These are phyloP conservation scores for Verticillium nonalfalfae DNA, from an alignment of 2,329 filamentous ascomycete genomes.

Conservation along the genomic window DNA sequence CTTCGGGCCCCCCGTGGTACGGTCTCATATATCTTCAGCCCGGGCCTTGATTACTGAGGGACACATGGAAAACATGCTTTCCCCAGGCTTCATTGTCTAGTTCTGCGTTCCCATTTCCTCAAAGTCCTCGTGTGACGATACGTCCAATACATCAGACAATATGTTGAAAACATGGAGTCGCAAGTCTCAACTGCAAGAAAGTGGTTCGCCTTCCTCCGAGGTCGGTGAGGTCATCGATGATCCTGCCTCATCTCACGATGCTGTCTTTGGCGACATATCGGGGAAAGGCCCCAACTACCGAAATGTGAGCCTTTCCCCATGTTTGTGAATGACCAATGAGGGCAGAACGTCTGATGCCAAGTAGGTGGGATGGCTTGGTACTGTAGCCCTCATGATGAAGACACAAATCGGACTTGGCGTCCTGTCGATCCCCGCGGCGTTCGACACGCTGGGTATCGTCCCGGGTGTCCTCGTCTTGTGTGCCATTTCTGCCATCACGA, in stretches of 20 bases:
- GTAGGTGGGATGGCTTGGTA: slow-evolving; percentile 35
- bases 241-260: slow-evolving; percentile 14
- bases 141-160: not conserved
- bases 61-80: not conserved
- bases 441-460: slow-evolving; percentile 37
- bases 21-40: not conserved
- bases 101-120: not conserved
- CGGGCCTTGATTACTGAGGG: not conserved
- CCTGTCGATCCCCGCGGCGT: slow-evolving; percentile 39
- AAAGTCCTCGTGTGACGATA: not conserved
- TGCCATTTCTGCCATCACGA: slow-evolving; percentile 32
- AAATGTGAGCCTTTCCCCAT: slow-evolving; percentile 14
- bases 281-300: slow-evolving; percentile 23
- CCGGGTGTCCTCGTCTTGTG: slow-evolving; percentile 39
- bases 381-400: slow-evolving; percentile 36
- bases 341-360: not conserved
- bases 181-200: not conserved
- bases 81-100: not conserved
- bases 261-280: slow-evolving; percentile 22
- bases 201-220: slow-evolving; percentile 3
- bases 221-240: slow-evolving; percentile 5
- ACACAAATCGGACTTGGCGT: slow-evolving; percentile 37
- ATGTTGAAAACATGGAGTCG: not conserved
- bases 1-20: not conserved
- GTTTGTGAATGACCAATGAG: not conserved